These are phyloP conservation scores for Hyphopichia burtonii DNA, from an alignment of 1,139 yeast species.

Conservation along the genomic window DNA sequence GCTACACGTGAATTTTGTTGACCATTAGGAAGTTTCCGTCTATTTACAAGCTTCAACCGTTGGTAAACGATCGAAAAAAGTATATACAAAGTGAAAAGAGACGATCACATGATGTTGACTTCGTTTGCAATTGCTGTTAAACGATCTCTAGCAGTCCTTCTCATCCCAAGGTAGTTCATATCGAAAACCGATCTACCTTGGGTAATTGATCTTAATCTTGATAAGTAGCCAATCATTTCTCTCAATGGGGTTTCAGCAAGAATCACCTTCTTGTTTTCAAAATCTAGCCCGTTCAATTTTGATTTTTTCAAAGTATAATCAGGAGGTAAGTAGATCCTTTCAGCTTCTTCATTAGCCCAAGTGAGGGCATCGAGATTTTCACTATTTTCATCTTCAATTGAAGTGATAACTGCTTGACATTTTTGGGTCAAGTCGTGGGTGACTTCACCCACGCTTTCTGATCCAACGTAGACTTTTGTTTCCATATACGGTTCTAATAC, in stretches of 20 bases:
- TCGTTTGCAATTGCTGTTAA: slow-evolving; percentile 26
- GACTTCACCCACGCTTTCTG: slow-evolving; percentile 77
- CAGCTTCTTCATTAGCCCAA: slow-evolving; percentile 54
- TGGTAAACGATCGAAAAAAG: neutral
- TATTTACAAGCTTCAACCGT: neutral
- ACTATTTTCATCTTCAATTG: slow-evolving; percentile 58
- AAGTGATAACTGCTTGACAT: slow-evolving; percentile 67
- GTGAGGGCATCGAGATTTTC: slow-evolving; percentile 36
- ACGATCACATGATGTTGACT: slow-evolving; percentile 8
- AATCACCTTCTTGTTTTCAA: slow-evolving; percentile 52
- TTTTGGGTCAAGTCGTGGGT: slow-evolving; percentile 71
- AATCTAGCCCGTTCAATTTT: slow-evolving; percentile 9
- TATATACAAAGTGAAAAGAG: neutral
- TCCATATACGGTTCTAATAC: slow-evolving; percentile 88
- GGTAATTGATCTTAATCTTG: slow-evolving; percentile 75
- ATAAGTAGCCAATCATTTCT: slow-evolving; percentile 88
- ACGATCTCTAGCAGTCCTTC: slow-evolving; percentile 52
- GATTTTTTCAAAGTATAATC: slow-evolving; percentile 45
- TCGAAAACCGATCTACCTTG: slow-evolving; percentile 86
- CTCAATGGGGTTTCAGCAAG: slow-evolving; percentile 79
- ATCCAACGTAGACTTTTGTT: slow-evolving; percentile 64
- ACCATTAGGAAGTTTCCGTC: neutral
- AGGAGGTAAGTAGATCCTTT: slow-evolving; percentile 54
- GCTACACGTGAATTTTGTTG: slow-evolving; percentile 1
- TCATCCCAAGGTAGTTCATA: slow-evolving; percentile 77